phyloP scores from a whole-genome alignment of 208 protist species.

The Leishmania guyanensis region DNA sequence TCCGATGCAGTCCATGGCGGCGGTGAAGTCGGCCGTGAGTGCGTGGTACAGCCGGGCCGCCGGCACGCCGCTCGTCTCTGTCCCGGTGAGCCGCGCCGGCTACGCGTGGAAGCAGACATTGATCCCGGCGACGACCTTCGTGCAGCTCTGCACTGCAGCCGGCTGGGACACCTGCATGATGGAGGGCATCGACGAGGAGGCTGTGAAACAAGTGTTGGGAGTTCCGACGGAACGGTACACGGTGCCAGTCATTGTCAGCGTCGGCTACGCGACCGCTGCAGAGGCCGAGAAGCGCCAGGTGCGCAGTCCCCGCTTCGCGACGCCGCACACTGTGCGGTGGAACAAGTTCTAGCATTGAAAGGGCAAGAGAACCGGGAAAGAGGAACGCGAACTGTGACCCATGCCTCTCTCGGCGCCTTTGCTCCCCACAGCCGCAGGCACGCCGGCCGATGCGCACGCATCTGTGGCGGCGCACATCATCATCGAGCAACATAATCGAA shows the following conservation, averaged over 20 bases:
- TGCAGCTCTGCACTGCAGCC: constrained; percentile 62
- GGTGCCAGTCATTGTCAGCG: constrained; percentile 75
- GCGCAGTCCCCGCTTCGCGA: constrained; percentile 52
- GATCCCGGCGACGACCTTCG: constrained; percentile 81
- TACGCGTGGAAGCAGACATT: constrained; percentile 92
- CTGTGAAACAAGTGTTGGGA: constrained; percentile 63
- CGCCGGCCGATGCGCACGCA: background rate
- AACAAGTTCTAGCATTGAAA: constrained; percentile 37
- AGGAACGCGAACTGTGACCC: background rate
- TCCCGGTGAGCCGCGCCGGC: constrained; percentile 61
- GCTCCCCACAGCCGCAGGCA: background rate
- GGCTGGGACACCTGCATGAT: constrained; percentile 75
- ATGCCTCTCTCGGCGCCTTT: background rate
- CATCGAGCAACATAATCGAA: background rate
- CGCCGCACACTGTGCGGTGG: constrained; percentile 61
- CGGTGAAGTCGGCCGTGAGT: constrained; percentile 55
- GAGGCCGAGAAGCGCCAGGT: constrained; percentile 22
- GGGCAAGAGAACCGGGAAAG: background rate
- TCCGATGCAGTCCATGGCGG: constrained; percentile 50
- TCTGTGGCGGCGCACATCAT: background rate
- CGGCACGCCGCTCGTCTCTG: constrained; percentile 59
- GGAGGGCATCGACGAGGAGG: constrained; percentile 87
- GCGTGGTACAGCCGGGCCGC: constrained; percentile 59
- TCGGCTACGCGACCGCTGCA: constrained; percentile 58
- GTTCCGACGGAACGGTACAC: constrained; percentile 74